These are phyloP conservation scores for Aureobasidium zeae DNA, from an alignment of 2,329 filamentous ascomycete genomes.

Conservation along the genomic window DNA sequence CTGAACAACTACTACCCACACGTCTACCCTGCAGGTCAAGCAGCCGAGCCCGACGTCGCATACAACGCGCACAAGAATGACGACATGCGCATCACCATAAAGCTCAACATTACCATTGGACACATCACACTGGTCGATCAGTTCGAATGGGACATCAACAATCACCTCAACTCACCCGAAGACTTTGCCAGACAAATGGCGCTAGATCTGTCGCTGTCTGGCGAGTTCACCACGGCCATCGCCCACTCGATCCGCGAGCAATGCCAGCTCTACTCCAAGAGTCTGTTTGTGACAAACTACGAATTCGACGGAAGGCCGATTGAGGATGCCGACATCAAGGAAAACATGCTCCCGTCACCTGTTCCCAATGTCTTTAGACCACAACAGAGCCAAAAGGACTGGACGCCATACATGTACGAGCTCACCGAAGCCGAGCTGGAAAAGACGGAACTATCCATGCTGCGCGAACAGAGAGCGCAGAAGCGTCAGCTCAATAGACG, in stretches of 20 bases:
- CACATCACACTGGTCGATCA: slow-evolving; percentile 90
- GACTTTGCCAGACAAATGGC: slow-evolving; percentile 89
- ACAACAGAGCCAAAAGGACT: slow-evolving; percentile 88
- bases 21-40: slow-evolving; percentile 79
- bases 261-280: slow-evolving; percentile 85
- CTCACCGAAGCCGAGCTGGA: slow-evolving; percentile 85
- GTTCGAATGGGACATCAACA: slow-evolving; percentile 99
- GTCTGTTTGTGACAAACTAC: slow-evolving; percentile 85
- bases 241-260: slow-evolving; percentile 97
- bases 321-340: slow-evolving; percentile 80
- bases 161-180: slow-evolving; percentile 84
- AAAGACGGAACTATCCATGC: slow-evolving; percentile 82
- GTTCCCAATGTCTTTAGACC: slow-evolving; percentile 76
- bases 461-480: slow-evolving; percentile 84
- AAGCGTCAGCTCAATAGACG: slow-evolving; percentile 91
- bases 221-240: slow-evolving; percentile 95
- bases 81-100: slow-evolving; percentile 93
- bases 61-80: slow-evolving; percentile 97
- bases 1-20: slow-evolving; percentile 89
- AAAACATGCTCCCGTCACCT: slow-evolving; percentile 78
- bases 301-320: slow-evolving; percentile 89
- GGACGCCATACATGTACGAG: slow-evolving; percentile 86
- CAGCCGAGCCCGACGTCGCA: slow-evolving; percentile 78
- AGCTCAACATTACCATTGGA: slow-evolving; percentile 95
- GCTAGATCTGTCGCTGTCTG: slow-evolving; percentile 77